phyloP scores from a whole-genome alignment of 345 rosid species.

The Bretschneidera sinensis region DNA sequence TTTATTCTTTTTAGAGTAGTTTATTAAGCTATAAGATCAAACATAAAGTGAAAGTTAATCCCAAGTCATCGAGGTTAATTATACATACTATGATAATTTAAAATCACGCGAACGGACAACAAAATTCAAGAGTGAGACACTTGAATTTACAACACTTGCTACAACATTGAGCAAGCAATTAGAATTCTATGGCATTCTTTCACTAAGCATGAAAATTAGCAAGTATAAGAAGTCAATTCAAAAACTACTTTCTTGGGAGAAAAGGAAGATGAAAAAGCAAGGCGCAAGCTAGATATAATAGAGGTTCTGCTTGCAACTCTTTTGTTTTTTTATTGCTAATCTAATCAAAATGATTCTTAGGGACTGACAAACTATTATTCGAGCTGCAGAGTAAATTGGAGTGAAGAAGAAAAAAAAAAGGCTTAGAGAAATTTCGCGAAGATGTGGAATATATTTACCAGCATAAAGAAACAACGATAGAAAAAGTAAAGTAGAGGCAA shows the following conservation, averaged over 20 bases:
- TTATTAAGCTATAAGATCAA: background rate
- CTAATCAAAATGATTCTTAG: conserved; percentile 4
- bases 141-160: background rate
- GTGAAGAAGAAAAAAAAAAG: conserved; percentile 38
- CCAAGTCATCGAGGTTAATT: background rate
- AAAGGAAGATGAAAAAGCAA: conserved; percentile 52
- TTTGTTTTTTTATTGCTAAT: background rate
- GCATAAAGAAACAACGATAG: too few relatives aligned
- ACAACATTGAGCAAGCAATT: background rate
- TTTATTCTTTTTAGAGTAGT: conserved; percentile 1
- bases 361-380: conserved; percentile 17
- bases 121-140: background rate
- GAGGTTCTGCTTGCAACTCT: conserved; percentile 52
- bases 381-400: conserved; percentile 40
- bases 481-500: conserved; percentile 45
- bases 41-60: background rate
- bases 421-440: conserved; percentile 28
- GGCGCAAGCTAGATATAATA: conserved; percentile 32
- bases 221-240: conserved; percentile 47
- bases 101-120: background rate
- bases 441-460: conserved; percentile 39
- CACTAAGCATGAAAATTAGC: conserved; percentile 17
- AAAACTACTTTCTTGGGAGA: conserved; percentile 56
- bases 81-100: background rate
- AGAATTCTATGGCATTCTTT: background rate